Base-by-base conservation (phyloP, 169 alveolate genomes). In the Eimeria brunetti region DNA sequence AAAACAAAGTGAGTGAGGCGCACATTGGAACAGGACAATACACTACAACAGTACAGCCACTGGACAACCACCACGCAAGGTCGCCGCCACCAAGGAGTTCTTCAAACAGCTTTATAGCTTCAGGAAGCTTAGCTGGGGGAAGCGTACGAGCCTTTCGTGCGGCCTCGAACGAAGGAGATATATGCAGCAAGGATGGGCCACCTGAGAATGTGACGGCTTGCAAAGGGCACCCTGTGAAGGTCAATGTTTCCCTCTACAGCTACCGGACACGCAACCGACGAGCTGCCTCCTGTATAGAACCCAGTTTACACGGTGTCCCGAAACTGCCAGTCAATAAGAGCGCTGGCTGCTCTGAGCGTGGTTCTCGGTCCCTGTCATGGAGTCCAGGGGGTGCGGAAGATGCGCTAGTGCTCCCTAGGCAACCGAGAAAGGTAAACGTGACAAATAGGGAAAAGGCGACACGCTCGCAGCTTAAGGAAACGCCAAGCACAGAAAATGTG, bases 231-330 rank as follows among this genome's bases (percentile, higher is more conserved):
- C 41, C 41, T 24, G 24, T 27, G 88, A 67, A 46, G 46, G 46
- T n/a, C 49, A 44, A 14, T n/a, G 56, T 5, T 22, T 1, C 41
- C 67, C 88, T 44, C 14, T n/a, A 27, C 33, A 51, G 27, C 67
- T 30, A 8, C 67, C 7, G 2, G 18, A 46, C 22, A n/a, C 67
- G 24, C 41, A 11, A 49, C 69, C 41, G 67, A 51, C 64, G 88
- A 18, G 64, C 67, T 78, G 64, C 67, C 9, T 78, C 88, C 88
- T 78, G 88, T 9, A 51, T 78, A 20, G 67, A 49, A 4, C 30
- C 67, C 56, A 33, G 33, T 18, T 38, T 56, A 38, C 33, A 73
- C 6, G 83, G 51, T 38, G 4, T 38, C 33, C 27, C 30, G 18
- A 51, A 73, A 36, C 33, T 38, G 0, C 83, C 22, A 33, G 16